Evolutionary conservation across 2,329 filamentous ascomycete genomes (phyloP).

Genomic region (Diaporthe batatas): DNA sequence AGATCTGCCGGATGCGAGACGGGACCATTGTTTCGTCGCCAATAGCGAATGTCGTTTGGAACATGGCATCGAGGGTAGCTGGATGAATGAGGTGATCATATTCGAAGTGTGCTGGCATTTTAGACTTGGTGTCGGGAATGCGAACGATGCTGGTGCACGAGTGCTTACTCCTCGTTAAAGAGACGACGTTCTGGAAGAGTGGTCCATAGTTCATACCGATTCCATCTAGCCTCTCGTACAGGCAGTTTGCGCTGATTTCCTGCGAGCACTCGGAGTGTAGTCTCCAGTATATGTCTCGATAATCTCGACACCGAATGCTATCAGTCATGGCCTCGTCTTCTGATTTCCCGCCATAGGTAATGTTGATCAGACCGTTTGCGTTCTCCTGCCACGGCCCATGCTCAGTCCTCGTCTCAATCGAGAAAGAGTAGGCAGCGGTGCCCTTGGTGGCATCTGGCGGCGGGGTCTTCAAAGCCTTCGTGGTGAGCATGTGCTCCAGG

Average conservation of each 20-base stretch:
- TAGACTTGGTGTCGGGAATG: slow-evolving; percentile 63
- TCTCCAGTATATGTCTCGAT: slow-evolving; percentile 44
- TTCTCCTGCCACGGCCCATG: slow-evolving; percentile 59
- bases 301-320: slow-evolving; percentile 41
- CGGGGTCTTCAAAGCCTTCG: slow-evolving; percentile 50
- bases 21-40: slow-evolving; percentile 64
- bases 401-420: slow-evolving; percentile 61
- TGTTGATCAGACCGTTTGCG: slow-evolving; percentile 51
- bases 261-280: slow-evolving; percentile 51
- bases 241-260: slow-evolving; percentile 56
- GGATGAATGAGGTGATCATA: slow-evolving; percentile 70
- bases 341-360: slow-evolving; percentile 45
- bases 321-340: slow-evolving; percentile 22
- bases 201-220: slow-evolving; percentile 66
- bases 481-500: slow-evolving; percentile 63
- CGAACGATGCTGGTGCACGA: slow-evolving; percentile 55
- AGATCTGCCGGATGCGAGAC: slow-evolving; percentile 59
- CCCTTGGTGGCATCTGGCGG: slow-evolving; percentile 31
- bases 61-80: slow-evolving; percentile 67
- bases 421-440: slow-evolving; percentile 53
- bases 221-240: slow-evolving; percentile 64
- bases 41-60: slow-evolving; percentile 65
- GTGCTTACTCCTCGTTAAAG: slow-evolving; percentile 51
- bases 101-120: slow-evolving; percentile 67
- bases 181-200: slow-evolving; percentile 62